These are phyloP conservation scores for Aspergillus egyptiacus DNA, from an alignment of 495 filamentous ascomycete species.

Conservation along the genomic window DNA sequence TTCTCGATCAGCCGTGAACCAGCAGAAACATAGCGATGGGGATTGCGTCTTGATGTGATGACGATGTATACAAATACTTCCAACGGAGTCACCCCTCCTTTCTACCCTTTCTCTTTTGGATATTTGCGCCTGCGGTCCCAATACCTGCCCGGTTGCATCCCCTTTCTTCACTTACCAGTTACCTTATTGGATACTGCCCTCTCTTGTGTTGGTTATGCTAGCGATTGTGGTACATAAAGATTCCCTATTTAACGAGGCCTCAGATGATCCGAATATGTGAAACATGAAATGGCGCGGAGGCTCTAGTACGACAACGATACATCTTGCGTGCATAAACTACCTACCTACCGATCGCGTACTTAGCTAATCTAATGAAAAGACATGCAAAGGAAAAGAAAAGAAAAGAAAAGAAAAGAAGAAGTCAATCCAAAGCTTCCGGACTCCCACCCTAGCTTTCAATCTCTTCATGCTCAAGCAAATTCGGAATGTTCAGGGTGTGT, in stretches of 20 bases:
- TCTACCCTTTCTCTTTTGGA: constrained; percentile 5
- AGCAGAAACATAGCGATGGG: constrained; percentile 75
- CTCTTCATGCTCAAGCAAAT: no score
- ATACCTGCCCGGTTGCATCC: background rate
- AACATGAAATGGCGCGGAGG: background rate
- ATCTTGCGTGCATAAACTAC: background rate
- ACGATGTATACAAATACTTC: no score
- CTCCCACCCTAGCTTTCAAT: no score
- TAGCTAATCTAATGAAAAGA: no score
- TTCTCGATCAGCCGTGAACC: constrained; percentile 74
- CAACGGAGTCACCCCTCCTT: no score
- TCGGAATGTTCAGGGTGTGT: no score
- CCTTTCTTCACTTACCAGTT: background rate
- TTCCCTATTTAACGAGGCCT: constrained; percentile 9
- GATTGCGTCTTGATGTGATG: constrained; percentile 56
- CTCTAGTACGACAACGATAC: background rate
- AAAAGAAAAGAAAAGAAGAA: no score
- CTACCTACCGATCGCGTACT: background rate
- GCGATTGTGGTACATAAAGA: constrained; percentile 7
- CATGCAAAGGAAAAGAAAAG: no score
- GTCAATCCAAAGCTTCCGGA: no score
- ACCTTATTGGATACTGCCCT: background rate
- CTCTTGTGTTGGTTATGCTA: background rate
- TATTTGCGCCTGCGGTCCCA: background rate
- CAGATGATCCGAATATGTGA: constrained; percentile 3